These are phyloP conservation scores for Trichophyton rubrum DNA, from an alignment of 2,329 filamentous ascomycete species.

Conservation along the genomic window DNA sequence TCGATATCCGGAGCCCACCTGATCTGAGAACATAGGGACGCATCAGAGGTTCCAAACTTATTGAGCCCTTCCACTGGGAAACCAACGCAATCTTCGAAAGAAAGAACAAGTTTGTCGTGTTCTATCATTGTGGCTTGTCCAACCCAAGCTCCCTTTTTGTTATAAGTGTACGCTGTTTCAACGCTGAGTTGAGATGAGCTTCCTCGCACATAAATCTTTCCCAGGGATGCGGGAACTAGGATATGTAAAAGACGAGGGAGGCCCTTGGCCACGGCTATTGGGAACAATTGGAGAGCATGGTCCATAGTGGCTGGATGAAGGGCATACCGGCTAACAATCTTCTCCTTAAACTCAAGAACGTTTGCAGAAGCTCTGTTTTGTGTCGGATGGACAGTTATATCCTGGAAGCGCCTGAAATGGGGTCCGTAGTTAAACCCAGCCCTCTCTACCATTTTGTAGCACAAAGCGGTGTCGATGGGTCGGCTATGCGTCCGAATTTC, in stretches of 20 bases:
- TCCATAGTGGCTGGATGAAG: conserved; percentile 5
- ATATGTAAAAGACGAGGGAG: not conserved
- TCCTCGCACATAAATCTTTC: not conserved
- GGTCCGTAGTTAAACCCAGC: conserved; percentile 6
- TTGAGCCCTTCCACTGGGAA: not conserved
- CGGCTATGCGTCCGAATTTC: not conserved
- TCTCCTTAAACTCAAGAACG: not conserved
- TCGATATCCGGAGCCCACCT: not conserved
- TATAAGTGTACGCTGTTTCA: not conserved
- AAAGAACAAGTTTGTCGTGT: not conserved
- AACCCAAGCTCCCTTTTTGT: not conserved
- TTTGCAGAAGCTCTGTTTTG: not conserved
- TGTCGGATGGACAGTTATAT: not conserved
- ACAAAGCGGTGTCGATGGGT: not conserved
- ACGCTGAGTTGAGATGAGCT: not conserved
- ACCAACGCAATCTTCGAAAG: not conserved
- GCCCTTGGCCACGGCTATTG: not conserved
- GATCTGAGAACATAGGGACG: not conserved
- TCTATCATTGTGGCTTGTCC: not conserved
- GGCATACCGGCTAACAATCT: not conserved
- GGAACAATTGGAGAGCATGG: not conserved
- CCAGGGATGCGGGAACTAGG: not conserved
- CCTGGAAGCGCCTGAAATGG: conserved; percentile 1
- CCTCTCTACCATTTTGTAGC: not conserved
- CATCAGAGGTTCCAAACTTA: not conserved